Conservation (phyloP, 1,139 yeast species). For the Candida sojae region DNA sequence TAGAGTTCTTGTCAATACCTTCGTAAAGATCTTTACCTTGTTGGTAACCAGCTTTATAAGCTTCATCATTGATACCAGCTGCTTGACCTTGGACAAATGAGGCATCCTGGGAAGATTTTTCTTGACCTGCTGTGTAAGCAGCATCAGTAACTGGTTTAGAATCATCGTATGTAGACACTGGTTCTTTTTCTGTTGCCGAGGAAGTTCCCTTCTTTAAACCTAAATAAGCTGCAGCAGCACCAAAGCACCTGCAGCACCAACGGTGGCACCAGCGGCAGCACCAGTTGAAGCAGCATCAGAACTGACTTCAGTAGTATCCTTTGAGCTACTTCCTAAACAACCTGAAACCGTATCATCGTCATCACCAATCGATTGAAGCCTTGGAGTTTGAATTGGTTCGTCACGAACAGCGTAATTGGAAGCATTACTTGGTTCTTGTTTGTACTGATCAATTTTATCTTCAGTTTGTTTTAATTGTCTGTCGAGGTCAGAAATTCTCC, state of each 20-base stretch:
- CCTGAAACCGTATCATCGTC: slow-evolving; percentile 1
- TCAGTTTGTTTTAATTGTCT: slow-evolving; percentile 12
- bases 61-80: slow-evolving; percentile 6
- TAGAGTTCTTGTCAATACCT: slow-evolving; percentile 3
- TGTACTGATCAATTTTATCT: slow-evolving; percentile 8
- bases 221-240: slow-evolving; percentile 14
- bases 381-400: slow-evolving; percentile 16
- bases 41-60: slow-evolving; percentile 9
- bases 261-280: slow-evolving; percentile 13
- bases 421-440: slow-evolving; percentile 15
- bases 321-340: background rate
- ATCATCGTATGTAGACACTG: background rate
- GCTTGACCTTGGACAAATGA: slow-evolving; percentile 6
- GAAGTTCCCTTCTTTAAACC: slow-evolving; percentile 7
- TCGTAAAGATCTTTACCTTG: slow-evolving; percentile 8
- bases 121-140: background rate
- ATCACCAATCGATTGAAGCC: slow-evolving; percentile 11
- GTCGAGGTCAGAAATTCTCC: slow-evolving; percentile 14
- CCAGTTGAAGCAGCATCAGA: too few relatives aligned
- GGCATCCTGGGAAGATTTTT: slow-evolving; percentile 2
- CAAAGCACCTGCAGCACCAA: slow-evolving; percentile 15
- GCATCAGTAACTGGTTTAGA: background rate
- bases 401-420: slow-evolving; percentile 19
- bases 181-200: background rate
- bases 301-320: slow-evolving; percentile 8